Evolutionary conservation across 208 protist genomes (phyloP), one percentile per base, ranked within the genome.

Genomic region (Trypanosoma lewisi): DNA sequence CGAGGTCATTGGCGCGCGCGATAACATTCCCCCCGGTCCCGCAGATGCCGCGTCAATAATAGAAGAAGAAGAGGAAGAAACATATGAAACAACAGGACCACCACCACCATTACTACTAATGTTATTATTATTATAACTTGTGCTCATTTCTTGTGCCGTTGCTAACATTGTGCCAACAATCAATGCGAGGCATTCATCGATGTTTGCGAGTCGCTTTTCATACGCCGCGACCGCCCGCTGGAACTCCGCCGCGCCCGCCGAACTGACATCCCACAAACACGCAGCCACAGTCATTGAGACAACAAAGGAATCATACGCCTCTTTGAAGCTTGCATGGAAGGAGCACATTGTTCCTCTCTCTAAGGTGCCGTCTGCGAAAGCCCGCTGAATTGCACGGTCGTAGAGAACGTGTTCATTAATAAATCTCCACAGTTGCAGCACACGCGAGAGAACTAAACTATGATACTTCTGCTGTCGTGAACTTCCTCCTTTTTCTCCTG

Each of bases 101-200:
- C 19, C 39, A 50, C 19, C 33, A 30, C n/a, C n/a, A n/a, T n/a
- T n/a, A n/a, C n/a, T n/a, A n/a, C n/a, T n/a, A n/a, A n/a, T n/a
- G n/a, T n/a, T n/a, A n/a, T n/a, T 44, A 58, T 44, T 44, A 58
- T 57, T 9, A 57, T 27, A 19, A 44, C 53, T 60, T 25, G 23
- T 50, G 27, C 59, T 79, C 45, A 58, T 74, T 52, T 83, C 67
- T 47, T 83, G 80, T 44, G 80, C 76, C 27, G 54, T 81, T 48
- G 82, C 73, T n/a, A 94, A 72, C 51, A 90, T 59, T 42, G 80
- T 78, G 19, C 78, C 81, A 27, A 87, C 81, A 34, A 89, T 48
- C 5, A 78, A 51, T 23, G 85, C 88, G 19, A 95, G 73, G 36
- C 83, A 71, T 21, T 92, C 85, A 30, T 95, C 88, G 63, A 81